These are phyloP conservation scores for Caloboletus firmus DNA, from an alignment of 1,284 basidiomycete species.

Conservation along the genomic window DNA sequence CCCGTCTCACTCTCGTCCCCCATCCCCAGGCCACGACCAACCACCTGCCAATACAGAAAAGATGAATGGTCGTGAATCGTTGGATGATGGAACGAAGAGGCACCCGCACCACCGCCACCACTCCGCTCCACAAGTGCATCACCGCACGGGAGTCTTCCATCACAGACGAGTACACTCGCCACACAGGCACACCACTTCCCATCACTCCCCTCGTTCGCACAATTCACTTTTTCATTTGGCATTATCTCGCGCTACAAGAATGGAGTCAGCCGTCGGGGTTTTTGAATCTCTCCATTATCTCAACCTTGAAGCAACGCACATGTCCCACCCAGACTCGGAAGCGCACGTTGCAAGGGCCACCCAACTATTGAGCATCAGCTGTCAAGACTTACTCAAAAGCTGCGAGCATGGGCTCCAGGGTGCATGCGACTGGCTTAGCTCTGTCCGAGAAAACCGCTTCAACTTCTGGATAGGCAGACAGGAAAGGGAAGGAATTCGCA, in stretches of 20 bases:
- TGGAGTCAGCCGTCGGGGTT: slow-evolving; percentile 71
- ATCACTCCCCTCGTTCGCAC: slow-evolving; percentile 22
- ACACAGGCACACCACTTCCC: slow-evolving; percentile 14
- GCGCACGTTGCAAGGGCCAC: slow-evolving; percentile 52
- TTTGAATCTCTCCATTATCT: slow-evolving; percentile 81
- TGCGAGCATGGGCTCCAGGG: slow-evolving; percentile 48
- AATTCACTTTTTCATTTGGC: slow-evolving; percentile 33
- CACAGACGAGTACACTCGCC: slow-evolving; percentile 24
- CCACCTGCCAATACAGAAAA: not conserved
- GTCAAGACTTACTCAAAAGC: slow-evolving; percentile 54
- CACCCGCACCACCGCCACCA: slow-evolving; percentile 3
- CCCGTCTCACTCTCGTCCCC: slow-evolving; percentile 27
- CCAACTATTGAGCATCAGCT: slow-evolving; percentile 55
- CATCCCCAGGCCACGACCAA: slow-evolving; percentile 24
- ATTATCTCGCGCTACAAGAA: slow-evolving; percentile 29
- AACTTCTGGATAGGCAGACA: slow-evolving; percentile 37
- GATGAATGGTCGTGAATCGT: not conserved
- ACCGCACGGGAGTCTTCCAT: slow-evolving; percentile 20
- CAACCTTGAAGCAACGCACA: slow-evolving; percentile 64
- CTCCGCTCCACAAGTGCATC: slow-evolving; percentile 18
- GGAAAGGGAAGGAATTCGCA: slow-evolving; percentile 36
- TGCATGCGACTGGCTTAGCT: slow-evolving; percentile 53
- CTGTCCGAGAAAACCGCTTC: slow-evolving; percentile 42
- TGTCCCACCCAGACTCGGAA: slow-evolving; percentile 54
- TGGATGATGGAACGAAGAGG: not conserved